Base-by-base conservation (phyloP, 257 asterid species). In the Petunia axillaris region DNA sequence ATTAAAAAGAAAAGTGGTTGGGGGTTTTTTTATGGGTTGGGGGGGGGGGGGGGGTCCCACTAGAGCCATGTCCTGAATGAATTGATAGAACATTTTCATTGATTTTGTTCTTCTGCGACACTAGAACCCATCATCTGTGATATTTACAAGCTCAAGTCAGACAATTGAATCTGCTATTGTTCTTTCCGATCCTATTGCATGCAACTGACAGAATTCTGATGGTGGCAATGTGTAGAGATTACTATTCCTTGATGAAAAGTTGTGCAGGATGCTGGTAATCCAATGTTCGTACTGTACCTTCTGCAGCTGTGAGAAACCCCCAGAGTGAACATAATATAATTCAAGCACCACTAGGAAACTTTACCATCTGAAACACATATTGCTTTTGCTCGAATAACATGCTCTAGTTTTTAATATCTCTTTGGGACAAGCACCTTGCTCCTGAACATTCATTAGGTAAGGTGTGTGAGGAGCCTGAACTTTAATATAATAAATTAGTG, bases 41-140 rank as follows among this genome's bases (percentile, higher is more conserved):
- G 16, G 54, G 15, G 8, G 53, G 54, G 43, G 8, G 15, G 4
- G 53, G 75, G 35, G 75, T 13, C 41, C 10, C 54, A 41, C 37
- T 41, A 66, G 43, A 40, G 38, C 37, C 54, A 15, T 40, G 36
- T 66, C 75, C 4, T 15, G 38, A 66, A 41, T 66, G 54, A 66
- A 35, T 65, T 65, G 53, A 14, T 36, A 66, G 53, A 63, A 66
- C 37, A 66, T 14, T 66, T 52, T 66, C 75, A 66, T 66, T 40
- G 53, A 66, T 66, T 66, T 66, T 6, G 52, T 66, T 66, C 13
- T 46, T 40, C 11, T 40, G 46, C 52, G 13, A 65, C 52, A 39
- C 11, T 25, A 65, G 74, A 39, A 65, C 53, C 37, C 75, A 9
- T 66, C 75, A 66, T 65, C 75, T 40, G 53, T 65, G 73, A 39